Percentiles rank a stretch among this genome's conserved stretches.
Evolutionary conservation across 371 early-diverging fungal genomes (phyloP).

Genomic region (Smittium mucronatum): DNA sequence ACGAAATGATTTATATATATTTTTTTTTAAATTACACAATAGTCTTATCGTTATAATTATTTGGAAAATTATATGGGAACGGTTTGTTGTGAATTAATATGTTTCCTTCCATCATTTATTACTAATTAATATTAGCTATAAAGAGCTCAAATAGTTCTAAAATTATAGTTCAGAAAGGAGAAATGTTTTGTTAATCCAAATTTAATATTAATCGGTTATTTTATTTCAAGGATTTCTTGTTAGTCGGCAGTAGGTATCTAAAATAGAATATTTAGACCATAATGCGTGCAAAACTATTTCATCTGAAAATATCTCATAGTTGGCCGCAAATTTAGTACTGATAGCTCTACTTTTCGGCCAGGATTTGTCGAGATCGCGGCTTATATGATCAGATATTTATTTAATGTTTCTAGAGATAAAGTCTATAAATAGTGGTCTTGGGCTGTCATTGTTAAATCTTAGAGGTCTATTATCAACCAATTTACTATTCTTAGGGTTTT

Average conservation of each 20-base stretch:
- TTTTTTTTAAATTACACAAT: not conserved
- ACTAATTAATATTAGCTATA: not conserved
- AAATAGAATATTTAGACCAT: not conserved
- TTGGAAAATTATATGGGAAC: not conserved
- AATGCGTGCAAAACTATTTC: not conserved
- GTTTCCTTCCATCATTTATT: not conserved
- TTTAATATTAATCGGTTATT: not conserved
- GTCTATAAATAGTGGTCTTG: not conserved
- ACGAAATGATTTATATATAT: too few relatives aligned
- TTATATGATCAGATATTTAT: not conserved
- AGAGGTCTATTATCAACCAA: not conserved
- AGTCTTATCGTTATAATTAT: not conserved
- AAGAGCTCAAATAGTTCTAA: not conserved
- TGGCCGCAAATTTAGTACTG: not conserved
- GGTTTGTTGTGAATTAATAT: not conserved
- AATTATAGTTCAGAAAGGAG: not conserved
- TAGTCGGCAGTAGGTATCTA: not conserved
- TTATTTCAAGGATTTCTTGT: not conserved
- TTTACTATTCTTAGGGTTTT: not conserved
- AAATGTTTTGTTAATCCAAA: not conserved
- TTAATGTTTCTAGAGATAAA: not conserved
- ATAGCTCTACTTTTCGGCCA: not conserved
- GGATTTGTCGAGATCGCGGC: not conserved
- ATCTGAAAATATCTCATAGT: not conserved
- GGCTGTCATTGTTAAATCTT: not conserved